phyloP scores from a whole-genome alignment of 768 basidiomycete species.

The Pleurotus tuoliensis region DNA sequence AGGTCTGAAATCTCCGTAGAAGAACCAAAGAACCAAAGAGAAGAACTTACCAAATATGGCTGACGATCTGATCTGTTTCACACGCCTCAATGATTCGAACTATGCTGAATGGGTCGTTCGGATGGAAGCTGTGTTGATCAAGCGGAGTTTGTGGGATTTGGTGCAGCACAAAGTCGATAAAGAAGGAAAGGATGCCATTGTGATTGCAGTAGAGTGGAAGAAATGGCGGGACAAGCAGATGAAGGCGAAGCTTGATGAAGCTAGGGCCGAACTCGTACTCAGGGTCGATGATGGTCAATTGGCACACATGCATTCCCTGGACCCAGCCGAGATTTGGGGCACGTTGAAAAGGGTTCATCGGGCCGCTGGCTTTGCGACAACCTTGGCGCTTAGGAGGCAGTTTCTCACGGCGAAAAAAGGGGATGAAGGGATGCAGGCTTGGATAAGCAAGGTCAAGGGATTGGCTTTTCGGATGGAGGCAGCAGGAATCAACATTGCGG shows the following conservation, averaged over 20 bases:
- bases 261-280: too few species aligned
- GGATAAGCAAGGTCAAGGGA: neutral
- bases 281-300: too few species aligned
- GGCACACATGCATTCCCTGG: too few species aligned
- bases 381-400: constrained; percentile 15
- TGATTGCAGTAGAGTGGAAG: constrained; percentile 3
- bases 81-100: constrained; percentile 19
- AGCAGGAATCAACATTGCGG: constrained; percentile 11
- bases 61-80: constrained; percentile 4
- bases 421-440: constrained; percentile 16
- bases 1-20: neutral
- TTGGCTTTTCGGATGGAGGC: constrained; percentile 9
- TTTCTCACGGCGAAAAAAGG: constrained; percentile 22
- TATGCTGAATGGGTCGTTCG: constrained; percentile 18
- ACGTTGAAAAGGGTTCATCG: constrained; percentile 17
- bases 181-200: neutral
- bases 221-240: constrained; percentile 8
- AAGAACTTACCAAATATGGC: neutral
- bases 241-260: constrained; percentile 16
- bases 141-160: constrained; percentile 13
- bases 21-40: neutral
- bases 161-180: neutral
- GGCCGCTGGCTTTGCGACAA: constrained; percentile 20
- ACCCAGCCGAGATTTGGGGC: constrained; percentile 17
- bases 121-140: constrained; percentile 20